These are phyloP conservation scores for Sarocladium brachiariae DNA, from an alignment of 2,329 filamentous ascomycete genomes.

Conservation along the genomic window DNA sequence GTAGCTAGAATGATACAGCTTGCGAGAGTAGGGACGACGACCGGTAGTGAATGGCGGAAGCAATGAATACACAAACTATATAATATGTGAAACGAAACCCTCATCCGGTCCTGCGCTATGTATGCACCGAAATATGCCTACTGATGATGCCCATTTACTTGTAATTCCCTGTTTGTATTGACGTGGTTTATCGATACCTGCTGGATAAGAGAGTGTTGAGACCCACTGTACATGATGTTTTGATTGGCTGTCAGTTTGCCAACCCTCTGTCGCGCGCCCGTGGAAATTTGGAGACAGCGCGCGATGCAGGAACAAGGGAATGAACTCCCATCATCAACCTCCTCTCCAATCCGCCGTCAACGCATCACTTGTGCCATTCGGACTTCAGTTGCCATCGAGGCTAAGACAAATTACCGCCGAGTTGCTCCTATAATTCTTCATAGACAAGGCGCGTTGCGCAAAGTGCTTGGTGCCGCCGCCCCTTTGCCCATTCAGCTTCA, in stretches of 20 bases:
- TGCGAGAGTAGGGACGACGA: too few relatives aligned
- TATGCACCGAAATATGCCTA: too few relatives aligned
- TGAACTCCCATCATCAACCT: background rate
- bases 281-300: conserved; percentile 25
- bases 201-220: too few relatives aligned
- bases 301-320: conserved; percentile 8
- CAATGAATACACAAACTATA: too few relatives aligned
- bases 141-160: too few relatives aligned
- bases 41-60: background rate
- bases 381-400: background rate
- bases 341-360: conserved; percentile 1
- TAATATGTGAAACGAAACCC: too few relatives aligned
- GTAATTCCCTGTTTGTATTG: too few relatives aligned
- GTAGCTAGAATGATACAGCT: too few relatives aligned
- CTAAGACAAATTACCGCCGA: background rate
- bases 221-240: conserved; percentile 15
- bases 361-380: background rate
- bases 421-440: background rate
- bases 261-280: conserved; percentile 27
- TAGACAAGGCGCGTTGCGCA: background rate
- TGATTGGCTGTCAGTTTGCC: conserved; percentile 21
- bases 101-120: too few relatives aligned
- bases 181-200: too few relatives aligned
- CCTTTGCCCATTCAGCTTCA: background rate
- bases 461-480: background rate